Evolutionary conservation across 805 yeast genomes (phyloP), one percentile per base, ranked within the genome.

Genomic region (Hanseniaspora vineae): DNA sequence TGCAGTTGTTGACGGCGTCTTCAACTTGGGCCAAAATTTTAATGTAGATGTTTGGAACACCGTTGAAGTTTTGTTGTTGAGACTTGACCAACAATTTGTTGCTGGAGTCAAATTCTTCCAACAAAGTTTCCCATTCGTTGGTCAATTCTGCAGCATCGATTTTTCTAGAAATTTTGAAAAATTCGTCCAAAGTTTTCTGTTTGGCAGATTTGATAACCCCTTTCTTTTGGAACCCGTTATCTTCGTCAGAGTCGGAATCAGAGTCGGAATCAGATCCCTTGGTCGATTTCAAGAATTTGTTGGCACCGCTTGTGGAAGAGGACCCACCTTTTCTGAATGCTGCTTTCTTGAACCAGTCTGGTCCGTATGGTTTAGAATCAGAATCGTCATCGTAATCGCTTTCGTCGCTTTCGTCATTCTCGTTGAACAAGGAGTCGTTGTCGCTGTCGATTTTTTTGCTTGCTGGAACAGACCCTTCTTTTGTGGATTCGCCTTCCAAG

Each of bases 191-290:
- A 51, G 88, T 73, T 71, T 90, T 92, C 54, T 89, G 97, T 68
- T 83, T 86, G 47, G 97, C 96, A 50, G 92, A 80, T 69, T 86
- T 89, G 56, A 90, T 96, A 40, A 88, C 87, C 55, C 81, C 84
- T 63, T 79, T 82, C 59, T 81, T 84, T 50, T 72, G 78, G 52
- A 71, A 77, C 51, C 74, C 84, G 48, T 75, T 73, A 31, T 68
- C 74, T 9, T 67, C 66, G 39, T 66, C 69, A 17, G 42, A 39
- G 49, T 76, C 74, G 46, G 75, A 78, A 42, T 67, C 69, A 20
- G 68, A 73, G 10, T 67, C 67, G 37, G 66, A 68, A 39, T 66
- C 64, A 42, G 61, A 60, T 39, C 57, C 58, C 35, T 64, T 60
- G 39, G 62, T 64, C 12, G 47, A 44, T 49, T 64, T 66, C 54